Evolutionary conservation across 257 asterid genomes (phyloP).

Genomic region (Rhazya stricta): DNA sequence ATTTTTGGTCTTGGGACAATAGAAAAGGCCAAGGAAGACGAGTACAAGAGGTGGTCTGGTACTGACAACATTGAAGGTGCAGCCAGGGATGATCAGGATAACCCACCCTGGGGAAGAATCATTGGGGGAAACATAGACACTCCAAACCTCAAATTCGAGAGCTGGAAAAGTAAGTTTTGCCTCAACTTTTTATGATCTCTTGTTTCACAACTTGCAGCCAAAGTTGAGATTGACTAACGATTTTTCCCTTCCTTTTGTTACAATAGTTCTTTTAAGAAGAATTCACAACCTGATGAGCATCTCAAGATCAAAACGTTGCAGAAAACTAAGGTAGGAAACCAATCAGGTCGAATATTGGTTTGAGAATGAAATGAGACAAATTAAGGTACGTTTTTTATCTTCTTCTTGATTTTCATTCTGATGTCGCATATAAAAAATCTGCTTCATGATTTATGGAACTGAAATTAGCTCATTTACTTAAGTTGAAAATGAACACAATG

Average conservation of each 20-base stretch:
- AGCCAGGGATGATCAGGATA: constrained; percentile 59
- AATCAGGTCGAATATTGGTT: constrained; percentile 89
- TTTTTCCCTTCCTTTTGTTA: not conserved
- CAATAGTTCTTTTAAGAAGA: constrained; percentile 71
- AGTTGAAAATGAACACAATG: constrained; percentile 81
- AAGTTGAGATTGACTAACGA: not conserved
- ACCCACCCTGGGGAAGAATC: constrained; percentile 37
- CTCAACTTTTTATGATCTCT: not conserved
- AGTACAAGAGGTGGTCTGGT: constrained; percentile 53
- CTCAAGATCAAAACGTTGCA: constrained; percentile 62
- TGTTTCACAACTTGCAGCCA: not conserved
- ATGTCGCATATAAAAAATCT: not conserved
- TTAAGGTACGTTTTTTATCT: constrained; percentile 61
- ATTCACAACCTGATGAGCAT: constrained; percentile 92
- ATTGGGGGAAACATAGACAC: constrained; percentile 57
- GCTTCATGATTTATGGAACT: constrained; percentile 8
- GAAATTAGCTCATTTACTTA: constrained; percentile 17
- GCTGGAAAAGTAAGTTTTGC: constrained; percentile 69
- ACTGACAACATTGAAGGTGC: constrained; percentile 66
- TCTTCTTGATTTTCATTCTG: not conserved
- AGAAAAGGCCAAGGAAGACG: constrained; percentile 41
- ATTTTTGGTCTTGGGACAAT: constrained; percentile 30
- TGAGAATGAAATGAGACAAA: constrained; percentile 82
- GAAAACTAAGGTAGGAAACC: constrained; percentile 52
- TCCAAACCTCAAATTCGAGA: constrained; percentile 70